Conservation (phyloP, 2,329 filamentous ascomycete species). For the Diaporthe citriasiana region DNA sequence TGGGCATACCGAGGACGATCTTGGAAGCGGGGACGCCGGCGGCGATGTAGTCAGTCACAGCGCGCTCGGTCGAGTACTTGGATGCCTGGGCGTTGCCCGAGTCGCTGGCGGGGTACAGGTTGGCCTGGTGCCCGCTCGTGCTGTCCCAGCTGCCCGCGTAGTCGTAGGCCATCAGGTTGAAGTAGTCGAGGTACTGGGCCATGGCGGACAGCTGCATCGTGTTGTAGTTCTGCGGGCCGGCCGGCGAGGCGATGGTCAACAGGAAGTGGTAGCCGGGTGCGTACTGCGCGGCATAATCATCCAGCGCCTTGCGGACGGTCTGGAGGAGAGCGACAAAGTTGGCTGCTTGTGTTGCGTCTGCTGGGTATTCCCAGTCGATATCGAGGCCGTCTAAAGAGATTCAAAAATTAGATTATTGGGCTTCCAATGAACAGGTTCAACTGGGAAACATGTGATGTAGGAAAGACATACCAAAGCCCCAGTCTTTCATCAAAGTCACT, state of each 20-base stretch:
- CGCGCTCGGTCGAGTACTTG: constrained; percentile 77
- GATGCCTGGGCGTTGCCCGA: constrained; percentile 69
- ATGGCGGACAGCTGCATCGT: constrained; percentile 62
- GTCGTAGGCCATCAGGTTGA: constrained; percentile 81
- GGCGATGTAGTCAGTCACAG: constrained; percentile 75
- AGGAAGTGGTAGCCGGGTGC: constrained; percentile 65
- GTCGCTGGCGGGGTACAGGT: constrained; percentile 69
- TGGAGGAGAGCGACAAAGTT: constrained; percentile 62
- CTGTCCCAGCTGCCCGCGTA: constrained; percentile 78
- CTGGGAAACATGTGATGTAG: no score
- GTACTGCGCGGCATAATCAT: constrained; percentile 61
- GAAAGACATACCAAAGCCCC: constrained; percentile 56
- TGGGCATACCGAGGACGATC: constrained; percentile 82
- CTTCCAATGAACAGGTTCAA: background rate
- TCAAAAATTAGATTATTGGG: background rate
- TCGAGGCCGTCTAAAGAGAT: constrained; percentile 64
- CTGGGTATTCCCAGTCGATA: constrained; percentile 58
- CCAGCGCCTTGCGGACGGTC: constrained; percentile 61
- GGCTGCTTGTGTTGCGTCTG: constrained; percentile 55
- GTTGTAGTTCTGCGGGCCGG: constrained; percentile 62
- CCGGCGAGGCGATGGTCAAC: constrained; percentile 67
- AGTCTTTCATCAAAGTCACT: constrained; percentile 78
- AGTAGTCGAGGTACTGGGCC: constrained; percentile 63
- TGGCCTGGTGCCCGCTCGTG: constrained; percentile 77
- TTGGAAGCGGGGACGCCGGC: constrained; percentile 75